Evolutionary conservation across 768 basidiomycete genomes (phyloP), one percentile per base, ranked within the genome.

Genomic region (Suillus subaureus): DNA sequence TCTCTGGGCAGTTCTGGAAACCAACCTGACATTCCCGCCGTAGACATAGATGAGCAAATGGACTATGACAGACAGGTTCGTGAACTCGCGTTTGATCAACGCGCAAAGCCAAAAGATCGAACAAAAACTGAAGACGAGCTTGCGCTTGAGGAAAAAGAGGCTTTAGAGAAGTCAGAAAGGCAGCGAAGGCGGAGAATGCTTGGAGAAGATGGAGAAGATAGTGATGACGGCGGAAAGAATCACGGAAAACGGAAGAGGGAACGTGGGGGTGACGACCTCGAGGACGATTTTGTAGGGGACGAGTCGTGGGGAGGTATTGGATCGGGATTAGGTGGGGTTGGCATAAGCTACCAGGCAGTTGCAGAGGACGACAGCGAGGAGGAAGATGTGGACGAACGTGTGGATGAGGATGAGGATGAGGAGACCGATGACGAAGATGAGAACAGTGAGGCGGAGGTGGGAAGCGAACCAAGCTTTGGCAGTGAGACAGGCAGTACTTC

Each of bases 91-190:
- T 97, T 96, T 71, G 97, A 99, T 65, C 88, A 92, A 70, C 87
- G 97, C 1, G 92, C 97, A 3, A 93, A 96, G 68, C 92, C 97
- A 1, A 97, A 94, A 73, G 93, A 99, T 75, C 81, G 97, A 63
- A 96, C 94, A 35, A 98, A 97, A 80, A 98, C 96, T 0, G 97
- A 97, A 71, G 95, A 98, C 71, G 97, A 99, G 72, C 71, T 95
- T 35, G 96, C 96, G 6, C 66, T 91, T 66, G 95, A 97, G 67
- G 93, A 92, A 72, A 96, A 94, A 71, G 92, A 93, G 69, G 83
- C 86, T 6, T 77, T 99, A 62, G 92, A 96, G 78, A 90, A 89
- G 75, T 93, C 93, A 1, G 97, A 99, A 79, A 82, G 85, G 70
- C 84, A 82, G 68, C 83, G 97, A 35, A 75, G 89, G 57, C 81